A percentile compares a stretch with the other conserved stretches of the same genome.
phyloP scores from a whole-genome alignment of 176 grass and related monocot genomes.

The Avena insularis region DNA sequence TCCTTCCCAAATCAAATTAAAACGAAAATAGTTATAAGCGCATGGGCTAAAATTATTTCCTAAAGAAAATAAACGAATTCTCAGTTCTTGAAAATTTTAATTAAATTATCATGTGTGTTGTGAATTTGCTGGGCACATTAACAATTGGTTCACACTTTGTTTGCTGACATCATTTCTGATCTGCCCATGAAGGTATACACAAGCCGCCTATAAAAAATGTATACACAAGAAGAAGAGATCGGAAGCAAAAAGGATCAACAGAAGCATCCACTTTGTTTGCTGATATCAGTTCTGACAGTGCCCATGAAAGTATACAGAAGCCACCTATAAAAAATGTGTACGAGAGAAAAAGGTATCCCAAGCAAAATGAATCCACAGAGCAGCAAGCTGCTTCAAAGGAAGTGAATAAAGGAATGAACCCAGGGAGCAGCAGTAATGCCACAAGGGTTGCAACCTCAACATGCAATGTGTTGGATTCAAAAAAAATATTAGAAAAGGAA shows the following conservation, averaged over 20 bases:
- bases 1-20: not conserved
- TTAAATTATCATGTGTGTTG: not conserved
- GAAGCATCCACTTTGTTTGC: constrained; percentile 10
- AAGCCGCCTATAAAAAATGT: constrained; percentile 43
- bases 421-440: constrained; percentile 20
- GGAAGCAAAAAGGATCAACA: constrained; percentile 26
- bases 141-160: not conserved
- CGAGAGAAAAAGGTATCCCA: constrained; percentile 35
- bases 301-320: constrained; percentile 32
- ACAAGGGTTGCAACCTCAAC: constrained; percentile 22
- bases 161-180: constrained; percentile 20
- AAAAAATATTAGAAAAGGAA: constrained; percentile 23
- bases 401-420: constrained; percentile 8
- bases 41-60: not conserved
- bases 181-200: constrained; percentile 28
- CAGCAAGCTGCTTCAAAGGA: constrained; percentile 18
- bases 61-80: not conserved
- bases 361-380: constrained; percentile 28
- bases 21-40: not conserved
- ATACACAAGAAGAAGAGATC: constrained; percentile 37
- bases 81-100: not conserved
- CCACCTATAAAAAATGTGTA: constrained; percentile 38
- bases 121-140: not conserved
- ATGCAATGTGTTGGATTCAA: constrained; percentile 2
- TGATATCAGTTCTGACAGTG: constrained; percentile 19